Evolutionary conservation across 1,284 basidiomycete species (phyloP), one percentile per base, ranked within the genome.

Genomic region (Leccinum subrobustum): DNA sequence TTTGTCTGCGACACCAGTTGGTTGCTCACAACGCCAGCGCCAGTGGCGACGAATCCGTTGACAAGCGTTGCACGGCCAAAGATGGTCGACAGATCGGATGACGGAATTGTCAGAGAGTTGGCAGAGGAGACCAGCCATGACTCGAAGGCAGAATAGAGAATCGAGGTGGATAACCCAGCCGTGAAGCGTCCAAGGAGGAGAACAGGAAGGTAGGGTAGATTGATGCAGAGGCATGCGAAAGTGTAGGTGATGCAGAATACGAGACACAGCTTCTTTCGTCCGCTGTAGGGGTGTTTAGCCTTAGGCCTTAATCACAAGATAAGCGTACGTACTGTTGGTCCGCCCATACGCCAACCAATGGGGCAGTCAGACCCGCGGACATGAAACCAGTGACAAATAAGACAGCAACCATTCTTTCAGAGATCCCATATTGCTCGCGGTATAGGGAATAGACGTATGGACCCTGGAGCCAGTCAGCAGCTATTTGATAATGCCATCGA

Each of bases 381-480:
- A 88, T 68, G 71, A 91, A 91, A 1, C 89, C 88, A 0, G 85
- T 87, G 8, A 91, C 87, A 66, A 91, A 91, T 31, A 91, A 76
- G 20, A 86, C 69, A 2, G 88, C 88, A 9, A 91, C 87, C 25
- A 83, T 73, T 37, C 84, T 76, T 68, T 89, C 87, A 0, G 85
- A 76, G 67, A 86, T 85, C 3, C 70, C 75, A 63, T 90, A 89
- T 67, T 90, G 86, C 54, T 89, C 86, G 54, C 79, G 78, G 70
- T 91, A 91, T 0, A 90, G 75, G 20, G 86, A 88, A 68, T 90
- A 91, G 0, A 89, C 78, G 65, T 90, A 91, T 25, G 88, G 88
- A 0, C 88, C 88, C 70, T 91, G 88, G n/a, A 91, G 76, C 89
- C 88, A 91, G 70, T 91, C 88, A 60, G 88, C 86, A 59, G 83